phyloP scores from a whole-genome alignment of 805 yeast genomes.

The Candida tallmaniae region DNA sequence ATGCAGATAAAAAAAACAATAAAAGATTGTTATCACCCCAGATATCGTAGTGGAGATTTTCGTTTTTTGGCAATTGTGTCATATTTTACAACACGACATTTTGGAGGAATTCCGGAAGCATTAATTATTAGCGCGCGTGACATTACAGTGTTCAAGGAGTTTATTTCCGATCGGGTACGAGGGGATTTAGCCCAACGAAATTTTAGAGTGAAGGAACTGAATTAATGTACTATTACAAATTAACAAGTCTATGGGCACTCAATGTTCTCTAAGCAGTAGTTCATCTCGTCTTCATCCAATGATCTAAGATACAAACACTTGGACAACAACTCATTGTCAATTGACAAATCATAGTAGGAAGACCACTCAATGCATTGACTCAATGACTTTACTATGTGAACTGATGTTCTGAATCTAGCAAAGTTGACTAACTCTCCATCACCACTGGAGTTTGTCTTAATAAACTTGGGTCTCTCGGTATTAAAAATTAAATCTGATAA shows the following conservation, averaged over 20 bases:
- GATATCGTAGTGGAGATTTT: no score
- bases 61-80: no score
- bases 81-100: no score
- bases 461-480: slow-evolving; percentile 53
- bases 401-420: slow-evolving; percentile 69
- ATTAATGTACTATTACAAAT: no score
- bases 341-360: slow-evolving; percentile 51
- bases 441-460: slow-evolving; percentile 16
- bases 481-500: slow-evolving; percentile 78
- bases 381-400: slow-evolving; percentile 71
- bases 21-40: no score
- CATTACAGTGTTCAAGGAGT: no score
- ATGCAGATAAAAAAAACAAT: no score
- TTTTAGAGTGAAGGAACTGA: not conserved
- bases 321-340: slow-evolving; percentile 63
- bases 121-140: no score
- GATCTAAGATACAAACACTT: slow-evolving; percentile 80
- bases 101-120: no score
- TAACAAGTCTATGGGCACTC: not conserved
- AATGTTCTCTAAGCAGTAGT: slow-evolving; percentile 14
- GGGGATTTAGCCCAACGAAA: no score
- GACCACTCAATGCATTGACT: slow-evolving; percentile 87
- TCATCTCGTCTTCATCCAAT: slow-evolving; percentile 69
- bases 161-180: no score
- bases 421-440: slow-evolving; percentile 59